Evolutionary conservation across 768 basidiomycete species (phyloP), one percentile per base, ranked within the genome.

Genomic region (Phaffia tasmanica): DNA sequence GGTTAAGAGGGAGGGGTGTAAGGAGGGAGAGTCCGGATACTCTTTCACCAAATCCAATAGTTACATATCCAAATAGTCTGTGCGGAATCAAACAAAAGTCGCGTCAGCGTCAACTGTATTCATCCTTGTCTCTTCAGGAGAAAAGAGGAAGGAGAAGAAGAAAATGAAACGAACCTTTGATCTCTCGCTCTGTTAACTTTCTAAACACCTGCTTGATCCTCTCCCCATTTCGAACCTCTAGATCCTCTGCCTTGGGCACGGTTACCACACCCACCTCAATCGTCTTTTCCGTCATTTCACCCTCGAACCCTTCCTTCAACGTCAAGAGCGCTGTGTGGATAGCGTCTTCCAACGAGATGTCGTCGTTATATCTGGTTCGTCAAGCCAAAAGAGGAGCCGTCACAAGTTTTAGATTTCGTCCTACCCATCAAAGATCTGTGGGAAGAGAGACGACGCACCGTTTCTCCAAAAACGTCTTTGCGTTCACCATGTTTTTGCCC

Each of bases 271-370:
- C 95, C 61, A 99, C 90, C 79, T 99, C 95, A 74, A 99, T 95
- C 56, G 95, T 99, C 81, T 95, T 93, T 79, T 97, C 95, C 32
- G 94, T 97, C 94, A 99, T 97, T 75, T 97, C 89, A n/a, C 95
- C 95, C 78, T 99, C 95, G 73, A 98, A 99, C 3, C 95, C 93
- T 79, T 98, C 95, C 79, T 99, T 98, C 71, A 98, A 81, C 47
- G 95, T 99, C 71, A 99, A 79, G 32, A 99, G 83, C 46, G 95
- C 95, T 16, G 95, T 99, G 78, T 99, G 95, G 71, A 98, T 98
- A 46, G 94, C 95, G 76, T 97, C 95, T 79, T 97, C 94, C 66
- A 98, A 80, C 73, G 92, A 95, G 75, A 99, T 94, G 74, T 98
- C 94, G 79, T 99, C 94, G 79, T 94, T 97, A 79, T 97, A 98